Percentiles rank a stretch among this genome's conserved stretches.
phyloP scores from a whole-genome alignment of 306 rosid genomes.

The Abrus pulchellus region DNA sequence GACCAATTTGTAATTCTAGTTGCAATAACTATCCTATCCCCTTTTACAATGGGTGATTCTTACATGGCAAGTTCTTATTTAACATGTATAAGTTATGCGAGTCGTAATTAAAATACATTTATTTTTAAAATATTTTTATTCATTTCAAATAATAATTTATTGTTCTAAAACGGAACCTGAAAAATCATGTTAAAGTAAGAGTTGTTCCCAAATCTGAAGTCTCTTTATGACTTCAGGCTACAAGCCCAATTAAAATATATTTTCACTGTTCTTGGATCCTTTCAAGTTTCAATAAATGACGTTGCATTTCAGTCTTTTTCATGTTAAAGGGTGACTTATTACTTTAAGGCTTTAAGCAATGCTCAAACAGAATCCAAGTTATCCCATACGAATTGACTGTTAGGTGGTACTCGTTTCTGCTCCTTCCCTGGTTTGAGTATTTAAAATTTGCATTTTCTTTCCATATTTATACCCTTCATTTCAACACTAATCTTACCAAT shows the following conservation, averaged over 20 bases:
- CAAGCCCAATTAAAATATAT: conserved; percentile 5
- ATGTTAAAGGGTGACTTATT: neutral
- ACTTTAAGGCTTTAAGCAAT: neutral
- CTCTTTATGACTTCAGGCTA: neutral
- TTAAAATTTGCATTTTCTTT: neutral
- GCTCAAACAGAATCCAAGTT: conserved; percentile 3
- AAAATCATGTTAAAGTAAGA: neutral
- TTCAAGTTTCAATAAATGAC: conserved; percentile 14
- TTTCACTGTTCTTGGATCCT: conserved; percentile 21
- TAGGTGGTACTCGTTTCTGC: neutral
- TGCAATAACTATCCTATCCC: neutral
- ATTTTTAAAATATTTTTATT: neutral
- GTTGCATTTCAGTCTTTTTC: conserved; percentile 1
- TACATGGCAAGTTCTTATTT: neutral
- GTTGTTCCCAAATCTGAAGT: neutral
- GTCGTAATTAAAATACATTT: neutral
- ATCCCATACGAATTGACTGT: neutral
- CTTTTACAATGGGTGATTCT: neutral
- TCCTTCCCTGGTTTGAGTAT: conserved; percentile 12
- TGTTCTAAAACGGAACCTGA: neutral
- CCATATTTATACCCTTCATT: conserved; percentile 2
- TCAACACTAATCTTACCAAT: neutral
- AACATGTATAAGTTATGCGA: neutral
- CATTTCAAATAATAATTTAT: neutral
- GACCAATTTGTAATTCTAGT: neutral